Conservation (phyloP, 208 protist genomes). For the Naegleria fowleri region DNA sequence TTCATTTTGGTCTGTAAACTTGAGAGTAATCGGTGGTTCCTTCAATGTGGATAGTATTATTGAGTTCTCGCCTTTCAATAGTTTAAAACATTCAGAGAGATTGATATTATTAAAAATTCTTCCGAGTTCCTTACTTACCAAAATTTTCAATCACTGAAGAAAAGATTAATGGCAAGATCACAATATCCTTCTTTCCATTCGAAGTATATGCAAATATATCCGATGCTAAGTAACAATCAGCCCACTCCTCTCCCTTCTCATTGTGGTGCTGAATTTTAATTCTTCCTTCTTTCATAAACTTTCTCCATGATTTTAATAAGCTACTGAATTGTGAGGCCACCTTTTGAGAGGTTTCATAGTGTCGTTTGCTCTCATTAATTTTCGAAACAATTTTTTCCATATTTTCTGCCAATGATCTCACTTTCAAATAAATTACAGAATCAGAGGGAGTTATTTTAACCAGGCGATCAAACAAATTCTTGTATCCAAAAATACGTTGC, state of each 20-base stretch:
- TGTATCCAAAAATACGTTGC: constrained; percentile 23
- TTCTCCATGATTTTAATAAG: constrained; percentile 12
- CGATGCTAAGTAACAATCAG: constrained; percentile 8
- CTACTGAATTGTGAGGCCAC: neutral
- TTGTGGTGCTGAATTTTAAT: neutral
- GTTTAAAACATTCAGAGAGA: no score
- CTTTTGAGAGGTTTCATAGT: constrained; percentile 9
- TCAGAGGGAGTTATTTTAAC: neutral
- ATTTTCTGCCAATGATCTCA: neutral
- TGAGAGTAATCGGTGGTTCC: neutral
- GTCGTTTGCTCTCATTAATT: constrained; percentile 7
- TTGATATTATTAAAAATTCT: neutral
- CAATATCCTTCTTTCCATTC: neutral
- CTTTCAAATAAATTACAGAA: neutral
- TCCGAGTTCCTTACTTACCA: neutral
- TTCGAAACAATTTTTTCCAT: neutral
- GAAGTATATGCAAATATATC: neutral
- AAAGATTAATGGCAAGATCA: neutral
- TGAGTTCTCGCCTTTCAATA: neutral
- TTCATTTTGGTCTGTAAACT: neutral
- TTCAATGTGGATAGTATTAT: neutral
- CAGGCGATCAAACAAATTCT: constrained; percentile 16
- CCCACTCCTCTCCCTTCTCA: constrained; percentile 6
- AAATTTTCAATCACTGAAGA: neutral
- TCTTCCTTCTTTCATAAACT: neutral